phyloP scores from a whole-genome alignment of 1,284 basidiomycete species.

The Exobasidium cylindrosporum region DNA sequence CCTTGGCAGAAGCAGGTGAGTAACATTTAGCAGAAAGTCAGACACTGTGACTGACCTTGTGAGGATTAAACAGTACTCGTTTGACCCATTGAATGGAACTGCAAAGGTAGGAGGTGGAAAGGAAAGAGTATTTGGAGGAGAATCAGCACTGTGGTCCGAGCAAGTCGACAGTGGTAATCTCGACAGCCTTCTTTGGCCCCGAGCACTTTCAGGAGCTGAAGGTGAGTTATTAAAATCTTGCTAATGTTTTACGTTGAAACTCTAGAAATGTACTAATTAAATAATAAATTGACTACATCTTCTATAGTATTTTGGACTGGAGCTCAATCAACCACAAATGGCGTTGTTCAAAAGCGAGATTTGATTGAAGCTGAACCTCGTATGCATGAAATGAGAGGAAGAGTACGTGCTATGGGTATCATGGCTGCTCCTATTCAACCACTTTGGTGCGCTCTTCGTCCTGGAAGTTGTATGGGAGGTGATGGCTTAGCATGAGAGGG shows the following conservation, averaged over 20 bases:
- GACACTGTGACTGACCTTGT: too few species aligned
- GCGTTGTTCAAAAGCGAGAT: conserved; percentile 57
- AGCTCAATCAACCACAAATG: conserved; percentile 48
- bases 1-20: conserved; percentile 56
- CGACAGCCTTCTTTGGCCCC: conserved; percentile 71
- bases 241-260: background rate
- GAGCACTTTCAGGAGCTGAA: conserved; percentile 74
- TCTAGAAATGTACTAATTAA: background rate
- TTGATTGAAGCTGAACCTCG: conserved; percentile 67
- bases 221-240: conserved; percentile 10
- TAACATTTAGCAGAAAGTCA: conserved; percentile 53
- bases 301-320: conserved; percentile 75
- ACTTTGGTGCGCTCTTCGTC: conserved; percentile 64
- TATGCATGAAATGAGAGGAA: conserved; percentile 67
- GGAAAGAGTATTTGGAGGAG: conserved; percentile 70
- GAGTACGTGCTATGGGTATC: conserved; percentile 69
- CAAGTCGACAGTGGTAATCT: conserved; percentile 70
- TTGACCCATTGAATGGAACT: conserved; percentile 62
- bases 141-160: conserved; percentile 73
- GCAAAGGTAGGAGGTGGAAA: conserved; percentile 33
- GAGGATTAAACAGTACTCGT: conserved; percentile 70
- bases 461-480: background rate
- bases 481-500: background rate
- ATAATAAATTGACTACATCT: background rate
- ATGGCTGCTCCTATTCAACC: conserved; percentile 71